Evolutionary conservation across 768 basidiomycete genomes (phyloP).

Genomic region (Tulasnella calospora): DNA sequence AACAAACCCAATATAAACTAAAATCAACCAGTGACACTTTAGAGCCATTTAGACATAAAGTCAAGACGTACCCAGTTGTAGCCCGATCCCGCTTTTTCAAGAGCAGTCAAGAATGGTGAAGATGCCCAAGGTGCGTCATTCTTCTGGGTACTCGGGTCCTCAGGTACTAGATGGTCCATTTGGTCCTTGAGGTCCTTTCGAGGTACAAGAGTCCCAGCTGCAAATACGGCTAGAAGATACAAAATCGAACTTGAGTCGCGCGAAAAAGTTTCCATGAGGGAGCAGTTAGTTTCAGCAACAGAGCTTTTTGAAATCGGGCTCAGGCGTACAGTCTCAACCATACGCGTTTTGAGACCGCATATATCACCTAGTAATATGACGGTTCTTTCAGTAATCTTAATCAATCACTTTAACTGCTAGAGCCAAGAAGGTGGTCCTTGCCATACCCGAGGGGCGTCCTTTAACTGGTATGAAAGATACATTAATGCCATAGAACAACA

Average conservation of each 20-base stretch:
- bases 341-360: not conserved
- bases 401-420: too few relatives aligned
- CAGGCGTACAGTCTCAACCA: not conserved
- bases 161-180: not conserved
- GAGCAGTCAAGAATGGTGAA: slow-evolving; percentile 1
- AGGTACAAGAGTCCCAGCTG: not conserved
- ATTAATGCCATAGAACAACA: not conserved
- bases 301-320: too few relatives aligned
- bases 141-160: not conserved
- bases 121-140: slow-evolving; percentile 5
- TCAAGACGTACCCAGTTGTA: not conserved
- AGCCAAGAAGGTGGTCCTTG: not conserved
- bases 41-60: too few relatives aligned
- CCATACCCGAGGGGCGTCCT: slow-evolving; percentile 4
- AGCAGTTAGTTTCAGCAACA: too few relatives aligned
- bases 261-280: too few relatives aligned
- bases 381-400: too few relatives aligned
- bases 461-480: not conserved
- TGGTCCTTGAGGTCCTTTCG: not conserved
- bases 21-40: too few relatives aligned
- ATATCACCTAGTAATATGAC: slow-evolving; percentile 15
- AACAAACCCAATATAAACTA: not conserved
- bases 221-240: slow-evolving; percentile 1
- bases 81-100: not conserved
- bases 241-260: slow-evolving; percentile 2